phyloP scores from a whole-genome alignment of 148 eudicot genomes.

The Vaccinium vitisidaea region DNA sequence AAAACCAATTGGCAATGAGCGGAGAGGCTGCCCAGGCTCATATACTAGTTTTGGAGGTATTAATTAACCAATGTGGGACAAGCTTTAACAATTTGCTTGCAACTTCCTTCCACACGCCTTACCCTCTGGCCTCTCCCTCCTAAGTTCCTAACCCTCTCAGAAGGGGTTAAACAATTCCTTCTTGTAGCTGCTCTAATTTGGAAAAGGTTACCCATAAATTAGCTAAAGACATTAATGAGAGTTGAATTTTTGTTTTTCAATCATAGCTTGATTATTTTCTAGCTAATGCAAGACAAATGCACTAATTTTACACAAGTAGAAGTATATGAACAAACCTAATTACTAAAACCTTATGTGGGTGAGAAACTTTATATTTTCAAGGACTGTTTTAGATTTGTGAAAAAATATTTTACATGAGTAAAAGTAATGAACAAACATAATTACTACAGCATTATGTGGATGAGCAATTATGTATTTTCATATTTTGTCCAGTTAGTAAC shows the following conservation, averaged over 20 bases:
- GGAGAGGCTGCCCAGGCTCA: too few species aligned
- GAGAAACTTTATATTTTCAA: not conserved
- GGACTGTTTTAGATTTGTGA: not conserved
- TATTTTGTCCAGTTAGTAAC: not conserved
- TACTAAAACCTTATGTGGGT: not conserved
- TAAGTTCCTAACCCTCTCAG: not conserved
- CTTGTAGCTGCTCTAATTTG: not conserved
- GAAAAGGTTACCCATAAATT: not conserved
- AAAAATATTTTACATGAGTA: not conserved
- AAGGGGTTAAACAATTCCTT: not conserved
- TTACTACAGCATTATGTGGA: not conserved
- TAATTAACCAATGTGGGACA: too few species aligned
- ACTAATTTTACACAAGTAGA: not conserved
- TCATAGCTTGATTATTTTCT: not conserved
- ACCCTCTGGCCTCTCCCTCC: not conserved
- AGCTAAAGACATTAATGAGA: not conserved
- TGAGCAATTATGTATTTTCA: not conserved
- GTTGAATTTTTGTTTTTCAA: not conserved
- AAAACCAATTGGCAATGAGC: too few species aligned
- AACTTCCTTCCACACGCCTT: not conserved
- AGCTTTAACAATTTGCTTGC: not conserved
- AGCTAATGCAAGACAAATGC: not conserved
- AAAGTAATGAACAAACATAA: not conserved
- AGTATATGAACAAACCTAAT: not conserved
- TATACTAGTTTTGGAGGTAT: too few species aligned